Conservation (phyloP, 2,329 filamentous ascomycete genomes). For the Aurifilum marmelostoma region DNA sequence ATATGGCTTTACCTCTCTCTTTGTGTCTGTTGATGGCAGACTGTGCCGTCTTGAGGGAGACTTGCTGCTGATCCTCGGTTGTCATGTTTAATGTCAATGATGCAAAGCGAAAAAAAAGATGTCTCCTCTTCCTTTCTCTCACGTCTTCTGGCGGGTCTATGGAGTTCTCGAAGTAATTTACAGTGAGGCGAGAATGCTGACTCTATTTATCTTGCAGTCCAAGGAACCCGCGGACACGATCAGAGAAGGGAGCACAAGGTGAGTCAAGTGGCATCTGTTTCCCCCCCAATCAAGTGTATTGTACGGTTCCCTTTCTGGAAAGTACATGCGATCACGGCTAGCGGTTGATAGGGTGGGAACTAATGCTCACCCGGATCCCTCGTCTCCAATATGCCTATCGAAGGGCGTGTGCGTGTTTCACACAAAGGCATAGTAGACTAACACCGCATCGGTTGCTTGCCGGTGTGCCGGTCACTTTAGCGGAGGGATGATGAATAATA, state of each 20-base stretch:
- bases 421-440: background rate
- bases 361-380: background rate
- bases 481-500: background rate
- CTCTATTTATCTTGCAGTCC: constrained; percentile 15
- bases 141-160: background rate
- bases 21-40: constrained; percentile 29
- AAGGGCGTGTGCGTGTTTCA: background rate
- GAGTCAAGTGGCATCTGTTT: constrained; percentile 14
- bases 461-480: background rate
- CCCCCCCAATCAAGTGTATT: background rate
- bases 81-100: background rate
- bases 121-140: background rate
- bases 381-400: background rate
- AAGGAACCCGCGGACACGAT: constrained; percentile 15
- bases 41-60: constrained; percentile 25
- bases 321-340: constrained; percentile 21
- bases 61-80: background rate
- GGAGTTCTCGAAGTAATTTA: background rate
- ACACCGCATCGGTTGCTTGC: background rate
- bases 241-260: background rate
- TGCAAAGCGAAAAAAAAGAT: background rate
- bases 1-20: constrained; percentile 22
- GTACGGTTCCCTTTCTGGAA: constrained; percentile 13
- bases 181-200: background rate
- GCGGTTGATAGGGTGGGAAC: background rate